A percentile compares a stretch with the other conserved stretches of the same genome.
Evolutionary conservation across 2,329 filamentous ascomycete species (phyloP).

Genomic region (Cercospora sesami): DNA sequence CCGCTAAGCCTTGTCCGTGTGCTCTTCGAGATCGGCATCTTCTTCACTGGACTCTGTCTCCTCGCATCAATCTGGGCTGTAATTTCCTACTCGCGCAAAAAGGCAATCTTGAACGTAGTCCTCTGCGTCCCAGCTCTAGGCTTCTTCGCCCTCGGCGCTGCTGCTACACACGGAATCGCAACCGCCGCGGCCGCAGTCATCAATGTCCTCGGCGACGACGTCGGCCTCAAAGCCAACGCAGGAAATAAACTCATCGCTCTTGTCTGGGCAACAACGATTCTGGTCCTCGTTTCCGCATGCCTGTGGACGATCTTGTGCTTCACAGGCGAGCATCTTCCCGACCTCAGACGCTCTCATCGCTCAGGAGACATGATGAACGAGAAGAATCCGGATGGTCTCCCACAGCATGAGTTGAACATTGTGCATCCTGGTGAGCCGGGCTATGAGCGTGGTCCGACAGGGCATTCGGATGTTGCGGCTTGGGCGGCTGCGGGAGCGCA

Average conservation of each 20-base stretch:
- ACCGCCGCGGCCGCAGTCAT: constrained; percentile 55
- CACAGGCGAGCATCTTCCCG: constrained; percentile 19
- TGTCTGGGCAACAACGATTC: constrained; percentile 57
- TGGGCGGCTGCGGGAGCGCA: constrained; percentile 8
- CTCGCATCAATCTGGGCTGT: constrained; percentile 48
- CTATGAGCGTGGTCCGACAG: constrained; percentile 7
- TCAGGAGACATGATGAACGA: background rate
- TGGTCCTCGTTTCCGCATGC: constrained; percentile 30
- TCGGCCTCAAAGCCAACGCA: constrained; percentile 52
- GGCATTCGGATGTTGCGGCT: constrained; percentile 12
- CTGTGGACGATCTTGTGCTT: constrained; percentile 23
- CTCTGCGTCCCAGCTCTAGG: constrained; percentile 53
- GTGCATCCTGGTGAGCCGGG: constrained; percentile 6
- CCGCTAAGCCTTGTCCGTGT: constrained; percentile 57
- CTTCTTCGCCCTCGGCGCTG: constrained; percentile 69
- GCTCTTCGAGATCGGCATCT: constrained; percentile 60
- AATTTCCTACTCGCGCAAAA: constrained; percentile 43
- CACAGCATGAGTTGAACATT: constrained; percentile 10
- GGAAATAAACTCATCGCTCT: constrained; percentile 59
- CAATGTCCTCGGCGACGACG: constrained; percentile 53
- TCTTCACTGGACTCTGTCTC: constrained; percentile 53
- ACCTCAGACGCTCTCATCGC: background rate
- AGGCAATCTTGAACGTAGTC: constrained; percentile 51
- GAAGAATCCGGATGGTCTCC: background rate
- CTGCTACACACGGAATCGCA: constrained; percentile 67